phyloP scores from a whole-genome alignment of 345 rosid genomes.

The Orychophragmus violaceus region DNA sequence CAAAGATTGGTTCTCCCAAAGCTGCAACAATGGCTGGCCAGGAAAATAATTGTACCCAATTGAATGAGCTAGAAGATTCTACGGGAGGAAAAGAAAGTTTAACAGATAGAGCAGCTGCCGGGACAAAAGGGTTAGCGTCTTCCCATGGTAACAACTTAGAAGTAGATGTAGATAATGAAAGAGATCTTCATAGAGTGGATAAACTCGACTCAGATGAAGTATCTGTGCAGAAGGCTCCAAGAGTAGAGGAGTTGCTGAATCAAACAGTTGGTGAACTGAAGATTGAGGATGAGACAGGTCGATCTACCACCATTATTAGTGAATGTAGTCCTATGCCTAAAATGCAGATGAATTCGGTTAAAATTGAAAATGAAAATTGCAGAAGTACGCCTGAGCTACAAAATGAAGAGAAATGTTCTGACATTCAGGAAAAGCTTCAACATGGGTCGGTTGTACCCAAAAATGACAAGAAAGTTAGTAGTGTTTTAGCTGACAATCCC shows the following conservation, averaged over 20 bases:
- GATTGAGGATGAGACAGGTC: slow-evolving; percentile 34
- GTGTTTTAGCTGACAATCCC: slow-evolving; percentile 27
- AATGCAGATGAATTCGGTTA: slow-evolving; percentile 29
- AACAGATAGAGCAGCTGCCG: slow-evolving; percentile 36
- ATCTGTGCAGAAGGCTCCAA: slow-evolving; percentile 31
- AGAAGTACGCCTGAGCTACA: slow-evolving; percentile 33
- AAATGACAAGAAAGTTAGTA: slow-evolving; percentile 34
- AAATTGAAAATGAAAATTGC: slow-evolving; percentile 41
- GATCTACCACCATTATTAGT: slow-evolving; percentile 25
- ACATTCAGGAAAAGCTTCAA: slow-evolving; percentile 32
- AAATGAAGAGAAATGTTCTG: slow-evolving; percentile 38
- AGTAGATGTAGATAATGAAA: slow-evolving; percentile 51
- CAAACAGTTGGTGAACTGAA: slow-evolving; percentile 40
- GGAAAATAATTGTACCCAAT: slow-evolving; percentile 32
- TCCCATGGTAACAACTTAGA: slow-evolving; percentile 51
- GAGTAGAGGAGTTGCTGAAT: slow-evolving; percentile 37
- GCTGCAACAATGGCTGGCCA: slow-evolving; percentile 35
- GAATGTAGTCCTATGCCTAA: slow-evolving; percentile 22
- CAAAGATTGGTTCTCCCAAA: slow-evolving; percentile 34
- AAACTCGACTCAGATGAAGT: slow-evolving; percentile 40
- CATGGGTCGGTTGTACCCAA: slow-evolving; percentile 34
- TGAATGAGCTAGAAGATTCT: slow-evolving; percentile 39
- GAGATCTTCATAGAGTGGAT: slow-evolving; percentile 34
- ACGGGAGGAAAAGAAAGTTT: slow-evolving; percentile 36
- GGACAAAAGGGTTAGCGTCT: slow-evolving; percentile 49